Evolutionary conservation across 495 filamentous ascomycete genomes (phyloP).

Genomic region (Daldinia loculata): DNA sequence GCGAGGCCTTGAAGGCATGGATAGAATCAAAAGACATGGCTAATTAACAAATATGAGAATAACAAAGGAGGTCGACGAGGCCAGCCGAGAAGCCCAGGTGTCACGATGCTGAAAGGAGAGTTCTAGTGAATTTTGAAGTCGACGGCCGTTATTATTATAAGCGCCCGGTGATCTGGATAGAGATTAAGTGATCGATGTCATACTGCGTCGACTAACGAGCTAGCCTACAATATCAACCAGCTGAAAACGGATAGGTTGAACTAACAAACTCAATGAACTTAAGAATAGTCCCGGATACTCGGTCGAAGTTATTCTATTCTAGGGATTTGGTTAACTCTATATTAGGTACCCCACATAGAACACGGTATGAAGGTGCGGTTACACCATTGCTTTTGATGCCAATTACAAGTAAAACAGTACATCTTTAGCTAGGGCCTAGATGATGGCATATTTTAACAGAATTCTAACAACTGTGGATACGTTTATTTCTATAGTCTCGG

Average conservation of each 20-base stretch:
- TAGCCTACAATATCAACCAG: conserved; percentile 10
- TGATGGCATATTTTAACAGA: conserved; percentile 28
- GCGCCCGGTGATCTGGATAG: conserved; percentile 1
- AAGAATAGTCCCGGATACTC: conserved; percentile 18
- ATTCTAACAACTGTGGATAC: conserved; percentile 25
- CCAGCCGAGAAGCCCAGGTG: conserved; percentile 1
- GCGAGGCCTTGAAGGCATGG: conserved; percentile 16
- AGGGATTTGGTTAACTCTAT: conserved; percentile 23
- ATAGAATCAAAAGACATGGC: conserved; percentile 34
- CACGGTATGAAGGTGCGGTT: conserved; percentile 4
- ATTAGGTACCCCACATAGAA: conserved; percentile 25
- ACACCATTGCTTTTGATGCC: conserved; percentile 34
- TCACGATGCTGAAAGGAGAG: neutral
- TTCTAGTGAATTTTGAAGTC: neutral
- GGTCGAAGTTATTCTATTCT: conserved; percentile 13
- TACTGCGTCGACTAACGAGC: conserved; percentile 23
- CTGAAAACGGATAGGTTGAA: conserved; percentile 3
- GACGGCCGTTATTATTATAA: conserved; percentile 37
- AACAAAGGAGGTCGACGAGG: neutral
- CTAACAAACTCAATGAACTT: conserved; percentile 2
- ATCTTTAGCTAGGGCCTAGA: conserved; percentile 5
- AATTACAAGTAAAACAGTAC: conserved; percentile 25
- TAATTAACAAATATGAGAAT: conserved; percentile 17
- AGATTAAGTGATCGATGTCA: conserved; percentile 23
- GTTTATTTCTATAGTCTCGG: conserved; percentile 29